Conservation (phyloP, 495 filamentous ascomycete genomes). For the Hypoxylon rickii region DNA sequence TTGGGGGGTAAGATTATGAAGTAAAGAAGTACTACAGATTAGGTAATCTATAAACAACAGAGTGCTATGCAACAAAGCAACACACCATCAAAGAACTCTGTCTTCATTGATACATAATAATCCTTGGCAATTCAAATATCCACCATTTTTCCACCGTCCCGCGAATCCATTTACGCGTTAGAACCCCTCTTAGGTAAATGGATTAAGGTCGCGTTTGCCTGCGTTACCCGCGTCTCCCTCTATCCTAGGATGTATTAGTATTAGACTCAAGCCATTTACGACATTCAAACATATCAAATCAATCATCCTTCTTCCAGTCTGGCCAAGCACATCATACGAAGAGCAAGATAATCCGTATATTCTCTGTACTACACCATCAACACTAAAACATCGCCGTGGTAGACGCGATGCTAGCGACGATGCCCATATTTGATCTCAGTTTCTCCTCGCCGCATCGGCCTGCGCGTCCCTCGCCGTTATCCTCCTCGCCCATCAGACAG, state of each 20-base stretch:
- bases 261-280: too few species aligned
- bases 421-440: constrained; percentile 38
- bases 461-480: constrained; percentile 38
- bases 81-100: too few species aligned
- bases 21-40: too few species aligned
- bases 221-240: constrained; percentile 23
- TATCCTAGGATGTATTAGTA: too few species aligned
- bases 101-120: too few species aligned
- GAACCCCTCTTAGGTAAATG: constrained; percentile 11
- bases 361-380: background rate
- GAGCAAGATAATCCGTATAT: background rate
- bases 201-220: constrained; percentile 19
- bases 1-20: too few species aligned
- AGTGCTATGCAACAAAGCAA: too few species aligned
- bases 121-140: too few species aligned
- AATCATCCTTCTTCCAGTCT: too few species aligned
- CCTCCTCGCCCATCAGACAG: constrained; percentile 41
- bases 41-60: too few species aligned
- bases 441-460: constrained; percentile 41
- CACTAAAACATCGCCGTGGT: background rate
- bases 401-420: constrained; percentile 39
- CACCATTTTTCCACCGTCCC: too few species aligned
- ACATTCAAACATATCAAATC: constrained; percentile 8
- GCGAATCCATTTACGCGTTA: constrained; percentile 30
- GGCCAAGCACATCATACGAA: too few species aligned